Conservation (phyloP, 2,329 filamentous ascomycete species). For the Nemania sp. region DNA sequence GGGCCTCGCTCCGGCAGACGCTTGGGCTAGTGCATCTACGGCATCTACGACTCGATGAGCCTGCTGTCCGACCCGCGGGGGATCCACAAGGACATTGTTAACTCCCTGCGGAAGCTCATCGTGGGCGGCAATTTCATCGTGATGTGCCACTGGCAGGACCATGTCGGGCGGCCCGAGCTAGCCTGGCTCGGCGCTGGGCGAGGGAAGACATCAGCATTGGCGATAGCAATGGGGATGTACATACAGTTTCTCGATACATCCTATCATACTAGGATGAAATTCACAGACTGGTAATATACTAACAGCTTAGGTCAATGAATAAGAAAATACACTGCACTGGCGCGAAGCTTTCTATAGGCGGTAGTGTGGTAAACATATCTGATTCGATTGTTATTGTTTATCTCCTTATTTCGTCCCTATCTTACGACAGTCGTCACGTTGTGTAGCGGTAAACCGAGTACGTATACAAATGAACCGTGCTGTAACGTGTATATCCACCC, state of each 20-base stretch:
- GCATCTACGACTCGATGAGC: constrained; percentile 79
- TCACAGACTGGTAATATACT: constrained; percentile 12
- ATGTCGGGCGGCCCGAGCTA: constrained; percentile 75
- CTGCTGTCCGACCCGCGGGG: constrained; percentile 73
- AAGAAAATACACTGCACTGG: background rate
- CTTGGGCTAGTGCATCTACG: constrained; percentile 89
- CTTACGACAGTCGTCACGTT: constrained; percentile 1
- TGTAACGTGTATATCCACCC: constrained; percentile 17
- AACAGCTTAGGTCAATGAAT: constrained; percentile 5
- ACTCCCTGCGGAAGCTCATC: constrained; percentile 72
- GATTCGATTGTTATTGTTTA: background rate
- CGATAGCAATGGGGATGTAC: constrained; percentile 61
- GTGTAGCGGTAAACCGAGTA: constrained; percentile 22
- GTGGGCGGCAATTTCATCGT: constrained; percentile 83
- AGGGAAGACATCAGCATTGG: constrained; percentile 65
- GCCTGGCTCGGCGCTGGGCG: constrained; percentile 75
- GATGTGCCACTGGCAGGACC: constrained; percentile 85
- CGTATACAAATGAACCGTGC: constrained; percentile 35
- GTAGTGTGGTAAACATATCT: background rate
- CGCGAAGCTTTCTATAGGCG: background rate
- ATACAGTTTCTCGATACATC: constrained; percentile 70
- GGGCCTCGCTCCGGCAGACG: constrained; percentile 56
- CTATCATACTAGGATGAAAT: constrained; percentile 61
- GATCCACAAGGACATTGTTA: constrained; percentile 79
- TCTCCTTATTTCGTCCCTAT: background rate